Percentiles rank a stretch among this genome's conserved stretches.
Evolutionary conservation across 805 yeast species (phyloP).

Genomic region (Starmerella sp.): DNA sequence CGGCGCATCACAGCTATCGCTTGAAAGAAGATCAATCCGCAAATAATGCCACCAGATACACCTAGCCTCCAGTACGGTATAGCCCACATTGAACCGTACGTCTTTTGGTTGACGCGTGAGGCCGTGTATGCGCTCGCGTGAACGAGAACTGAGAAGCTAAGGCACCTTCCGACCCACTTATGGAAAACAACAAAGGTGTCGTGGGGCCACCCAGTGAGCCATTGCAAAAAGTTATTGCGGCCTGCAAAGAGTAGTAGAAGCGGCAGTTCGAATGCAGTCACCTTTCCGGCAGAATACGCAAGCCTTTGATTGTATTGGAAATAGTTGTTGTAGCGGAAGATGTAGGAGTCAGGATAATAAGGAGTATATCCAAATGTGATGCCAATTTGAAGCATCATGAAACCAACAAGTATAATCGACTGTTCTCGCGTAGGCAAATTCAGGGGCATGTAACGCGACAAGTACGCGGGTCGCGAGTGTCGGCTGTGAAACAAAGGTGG

Average conservation of each 20-base stretch:
- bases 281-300: neutral
- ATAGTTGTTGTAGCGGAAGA: neutral
- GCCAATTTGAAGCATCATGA: constrained; percentile 22
- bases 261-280: constrained; percentile 33
- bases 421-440: constrained; percentile 35
- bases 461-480: constrained; percentile 16
- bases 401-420: constrained; percentile 29
- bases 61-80: constrained; percentile 30
- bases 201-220: constrained; percentile 45
- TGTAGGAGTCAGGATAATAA: neutral
- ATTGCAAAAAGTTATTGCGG: constrained; percentile 51
- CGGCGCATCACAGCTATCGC: constrained; percentile 43
- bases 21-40: constrained; percentile 36
- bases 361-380: constrained; percentile 1
- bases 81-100: constrained; percentile 21
- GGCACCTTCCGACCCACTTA: constrained; percentile 48
- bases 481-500: constrained; percentile 25
- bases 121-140: constrained; percentile 47
- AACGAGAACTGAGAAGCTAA: constrained; percentile 37
- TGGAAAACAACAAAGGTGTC: constrained; percentile 48
- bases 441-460: constrained; percentile 12
- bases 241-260: constrained; percentile 53
- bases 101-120: neutral
- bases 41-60: constrained; percentile 34
- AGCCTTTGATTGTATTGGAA: neutral